These are phyloP conservation scores for Amphirosellinia nigrospora DNA, from an alignment of 495 filamentous ascomycete species.

Conservation along the genomic window DNA sequence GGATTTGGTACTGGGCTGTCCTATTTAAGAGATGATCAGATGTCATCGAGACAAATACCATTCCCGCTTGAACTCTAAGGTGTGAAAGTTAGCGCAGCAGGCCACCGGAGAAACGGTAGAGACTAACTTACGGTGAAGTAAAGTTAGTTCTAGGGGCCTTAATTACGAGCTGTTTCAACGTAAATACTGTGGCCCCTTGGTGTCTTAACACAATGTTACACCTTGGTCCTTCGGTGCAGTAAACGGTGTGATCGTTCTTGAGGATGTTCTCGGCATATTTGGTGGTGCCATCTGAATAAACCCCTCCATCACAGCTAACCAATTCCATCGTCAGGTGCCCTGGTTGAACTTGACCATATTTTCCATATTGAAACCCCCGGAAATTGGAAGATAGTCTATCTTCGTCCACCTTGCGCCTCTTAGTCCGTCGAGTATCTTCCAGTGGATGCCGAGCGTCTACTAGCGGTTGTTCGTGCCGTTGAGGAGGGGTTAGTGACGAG, in stretches of 20 bases:
- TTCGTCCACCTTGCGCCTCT: constrained; percentile 77
- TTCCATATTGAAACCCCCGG: constrained; percentile 74
- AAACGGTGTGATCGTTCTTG: constrained; percentile 79
- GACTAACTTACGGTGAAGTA: constrained; percentile 77
- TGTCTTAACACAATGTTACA: constrained; percentile 88
- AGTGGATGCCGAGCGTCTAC: too few relatives aligned
- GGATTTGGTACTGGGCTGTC: constrained; percentile 78
- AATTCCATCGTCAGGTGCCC: constrained; percentile 84
- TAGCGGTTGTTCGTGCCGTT: constrained; percentile 41
- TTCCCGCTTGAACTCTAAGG: constrained; percentile 83
- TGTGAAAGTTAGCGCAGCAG: constrained; percentile 14
- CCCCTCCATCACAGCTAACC: constrained; percentile 86
- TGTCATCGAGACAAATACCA: constrained; percentile 90
- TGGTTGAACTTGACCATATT: constrained; percentile 81
- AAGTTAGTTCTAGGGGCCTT: constrained; percentile 82
- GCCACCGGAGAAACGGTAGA: not conserved
- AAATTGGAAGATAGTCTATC: constrained; percentile 60
- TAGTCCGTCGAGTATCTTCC: constrained; percentile 60
- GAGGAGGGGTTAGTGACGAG: constrained; percentile 36
- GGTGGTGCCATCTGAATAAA: constrained; percentile 64
- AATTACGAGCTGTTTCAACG: constrained; percentile 82
- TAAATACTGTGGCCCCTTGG: constrained; percentile 77
- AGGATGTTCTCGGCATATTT: constrained; percentile 83
- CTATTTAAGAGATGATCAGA: constrained; percentile 73
- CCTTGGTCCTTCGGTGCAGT: constrained; percentile 81